These are phyloP conservation scores for Suillus decipiens DNA, from an alignment of 768 basidiomycete species.

Conservation along the genomic window DNA sequence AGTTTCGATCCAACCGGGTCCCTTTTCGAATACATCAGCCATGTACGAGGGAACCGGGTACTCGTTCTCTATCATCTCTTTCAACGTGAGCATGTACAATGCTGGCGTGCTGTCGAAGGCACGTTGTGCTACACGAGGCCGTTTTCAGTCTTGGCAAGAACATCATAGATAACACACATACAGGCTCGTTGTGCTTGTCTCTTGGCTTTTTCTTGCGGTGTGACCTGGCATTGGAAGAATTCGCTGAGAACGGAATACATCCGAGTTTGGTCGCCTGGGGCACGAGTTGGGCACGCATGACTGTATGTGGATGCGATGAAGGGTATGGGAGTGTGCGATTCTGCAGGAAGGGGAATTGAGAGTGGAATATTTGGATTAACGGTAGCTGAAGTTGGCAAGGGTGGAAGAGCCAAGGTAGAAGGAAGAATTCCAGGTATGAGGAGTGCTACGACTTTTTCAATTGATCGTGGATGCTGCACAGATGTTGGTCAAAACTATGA, in stretches of 20 bases:
- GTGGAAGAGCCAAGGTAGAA: constrained; percentile 69
- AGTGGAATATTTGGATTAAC: constrained; percentile 58
- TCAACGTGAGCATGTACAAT: constrained; percentile 71
- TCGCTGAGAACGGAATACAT: constrained; percentile 85
- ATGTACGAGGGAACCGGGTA: constrained; percentile 89
- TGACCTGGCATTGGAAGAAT: constrained; percentile 82
- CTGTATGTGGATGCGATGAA: constrained; percentile 83
- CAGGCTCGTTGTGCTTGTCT: constrained; percentile 47
- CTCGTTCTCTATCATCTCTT: constrained; percentile 94
- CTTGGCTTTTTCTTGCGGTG: constrained; percentile 75
- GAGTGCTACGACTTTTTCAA: constrained; percentile 78
- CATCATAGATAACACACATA: constrained; percentile 35
- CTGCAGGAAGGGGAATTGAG: constrained; percentile 39
- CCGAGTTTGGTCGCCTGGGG: constrained; percentile 82
- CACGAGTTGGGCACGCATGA: constrained; percentile 90
- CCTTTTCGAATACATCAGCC: constrained; percentile 65
- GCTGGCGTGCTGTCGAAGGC: constrained; percentile 63
- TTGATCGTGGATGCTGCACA: constrained; percentile 64
- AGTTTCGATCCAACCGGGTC: constrained; percentile 81
- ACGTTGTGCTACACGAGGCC: constrained; percentile 50
- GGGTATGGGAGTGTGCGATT: constrained; percentile 45
- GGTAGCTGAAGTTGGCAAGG: constrained; percentile 69
- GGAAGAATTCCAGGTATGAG: constrained; percentile 87
- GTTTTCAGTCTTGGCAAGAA: constrained; percentile 14
- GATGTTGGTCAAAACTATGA: constrained; percentile 7